Evolutionary conservation across 2,329 filamentous ascomycete genomes (phyloP).

Genomic region (Penicillium psychrosexuale): DNA sequence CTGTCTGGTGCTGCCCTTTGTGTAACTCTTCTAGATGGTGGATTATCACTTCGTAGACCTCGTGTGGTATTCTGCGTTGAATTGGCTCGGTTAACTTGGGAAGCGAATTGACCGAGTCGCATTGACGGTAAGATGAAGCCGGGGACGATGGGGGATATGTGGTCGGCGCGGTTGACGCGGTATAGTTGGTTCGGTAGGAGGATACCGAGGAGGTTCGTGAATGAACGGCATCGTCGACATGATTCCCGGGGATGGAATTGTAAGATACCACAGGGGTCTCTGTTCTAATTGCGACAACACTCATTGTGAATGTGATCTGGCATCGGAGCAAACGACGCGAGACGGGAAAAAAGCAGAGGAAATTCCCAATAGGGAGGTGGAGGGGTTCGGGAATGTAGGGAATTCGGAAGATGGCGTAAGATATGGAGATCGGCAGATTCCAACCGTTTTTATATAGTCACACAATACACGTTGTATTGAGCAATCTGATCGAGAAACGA

Average conservation of each 20-base stretch:
- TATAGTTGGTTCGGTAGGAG: conserved; percentile 40
- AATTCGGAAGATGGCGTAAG: conserved; percentile 11
- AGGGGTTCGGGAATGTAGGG: conserved; percentile 23
- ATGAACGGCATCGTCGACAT: conserved; percentile 27
- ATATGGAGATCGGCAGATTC: conserved; percentile 15
- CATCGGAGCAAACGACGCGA: conserved; percentile 17
- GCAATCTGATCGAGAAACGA: neutral
- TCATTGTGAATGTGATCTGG: conserved; percentile 33
- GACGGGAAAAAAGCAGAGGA: conserved; percentile 11
- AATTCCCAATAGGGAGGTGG: conserved; percentile 9
- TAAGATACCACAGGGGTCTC: conserved; percentile 35
- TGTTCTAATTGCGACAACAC: conserved; percentile 40
- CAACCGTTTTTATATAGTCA: conserved; percentile 3
- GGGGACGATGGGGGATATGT: conserved; percentile 39
- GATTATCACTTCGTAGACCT: conserved; percentile 56
- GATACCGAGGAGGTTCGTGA: conserved; percentile 36
- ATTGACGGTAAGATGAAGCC: conserved; percentile 34
- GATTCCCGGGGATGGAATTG: conserved; percentile 20
- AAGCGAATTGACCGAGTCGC: conserved; percentile 40
- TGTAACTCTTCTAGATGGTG: conserved; percentile 50
- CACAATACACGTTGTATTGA: neutral
- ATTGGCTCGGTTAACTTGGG: conserved; percentile 33
- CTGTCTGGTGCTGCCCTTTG: conserved; percentile 35
- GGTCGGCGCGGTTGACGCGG: conserved; percentile 38
- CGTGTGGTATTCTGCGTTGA: conserved; percentile 49